Evolutionary conservation across 2,329 filamentous ascomycete species (phyloP).

Genomic region (Zalaria sp.): DNA sequence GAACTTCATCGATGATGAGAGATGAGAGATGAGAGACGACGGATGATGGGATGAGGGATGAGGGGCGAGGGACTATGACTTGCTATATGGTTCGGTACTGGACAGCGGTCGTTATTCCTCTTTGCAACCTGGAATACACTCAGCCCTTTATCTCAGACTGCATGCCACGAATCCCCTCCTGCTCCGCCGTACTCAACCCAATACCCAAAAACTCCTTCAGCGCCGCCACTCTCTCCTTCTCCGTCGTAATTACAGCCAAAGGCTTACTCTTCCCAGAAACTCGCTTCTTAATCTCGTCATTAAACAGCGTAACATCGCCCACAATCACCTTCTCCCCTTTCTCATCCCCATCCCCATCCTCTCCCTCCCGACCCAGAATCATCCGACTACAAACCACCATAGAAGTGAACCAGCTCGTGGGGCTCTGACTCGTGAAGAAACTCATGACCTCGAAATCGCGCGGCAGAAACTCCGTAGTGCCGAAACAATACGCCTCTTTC

Average conservation of each 20-base stretch:
- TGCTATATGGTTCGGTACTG: too few species aligned
- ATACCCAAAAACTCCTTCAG: conserved; percentile 32
- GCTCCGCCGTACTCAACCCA: conserved; percentile 22
- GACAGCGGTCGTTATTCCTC: too few species aligned
- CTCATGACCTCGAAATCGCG: conserved; percentile 50
- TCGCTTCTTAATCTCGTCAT: conserved; percentile 30
- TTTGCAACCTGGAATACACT: too few species aligned
- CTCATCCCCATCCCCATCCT: conserved; percentile 11
- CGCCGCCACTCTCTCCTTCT: conserved; percentile 27
- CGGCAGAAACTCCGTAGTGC: conserved; percentile 49
- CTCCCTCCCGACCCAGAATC: conserved; percentile 21
- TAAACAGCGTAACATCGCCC: conserved; percentile 25
- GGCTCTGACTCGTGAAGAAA: conserved; percentile 37
- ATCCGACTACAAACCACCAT: conserved; percentile 41
- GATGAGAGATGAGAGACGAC: too few species aligned
- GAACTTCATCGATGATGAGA: too few species aligned
- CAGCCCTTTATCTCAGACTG: too few species aligned
- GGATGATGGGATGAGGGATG: too few species aligned
- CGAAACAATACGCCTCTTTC: conserved; percentile 50
- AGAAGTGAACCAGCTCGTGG: conserved; percentile 39
- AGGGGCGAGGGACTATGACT: too few species aligned
- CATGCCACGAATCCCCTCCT: conserved; percentile 19
- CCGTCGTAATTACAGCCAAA: conserved; percentile 7
- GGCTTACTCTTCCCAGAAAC: conserved; percentile 19
- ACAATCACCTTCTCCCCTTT: conserved; percentile 18